phyloP scores from a whole-genome alignment of 768 basidiomycete species.

The Suillus alpinus region DNA sequence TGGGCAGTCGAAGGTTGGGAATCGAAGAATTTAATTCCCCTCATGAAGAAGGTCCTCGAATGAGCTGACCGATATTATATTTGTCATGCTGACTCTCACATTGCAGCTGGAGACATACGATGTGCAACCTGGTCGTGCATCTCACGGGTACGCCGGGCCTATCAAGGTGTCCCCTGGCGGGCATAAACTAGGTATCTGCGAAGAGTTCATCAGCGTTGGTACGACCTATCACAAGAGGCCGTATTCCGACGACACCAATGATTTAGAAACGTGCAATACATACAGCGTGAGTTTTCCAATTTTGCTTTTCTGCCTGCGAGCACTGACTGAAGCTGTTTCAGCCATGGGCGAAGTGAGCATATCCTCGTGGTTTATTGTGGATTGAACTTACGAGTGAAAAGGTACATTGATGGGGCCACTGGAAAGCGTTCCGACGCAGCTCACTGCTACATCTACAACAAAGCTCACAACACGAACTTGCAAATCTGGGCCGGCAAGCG shows the following conservation, averaged over 20 bases:
- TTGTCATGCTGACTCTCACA: background rate
- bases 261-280: slow-evolving; percentile 38
- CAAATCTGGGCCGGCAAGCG: slow-evolving; percentile 37
- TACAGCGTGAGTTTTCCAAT: slow-evolving; percentile 42
- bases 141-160: slow-evolving; percentile 22
- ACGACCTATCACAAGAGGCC: slow-evolving; percentile 45
- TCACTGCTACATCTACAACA: slow-evolving; percentile 50
- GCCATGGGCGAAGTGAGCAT: slow-evolving; percentile 55
- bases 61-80: background rate
- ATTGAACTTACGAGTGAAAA: slow-evolving; percentile 17
- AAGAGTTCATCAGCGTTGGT: slow-evolving; percentile 47
- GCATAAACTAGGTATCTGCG: slow-evolving; percentile 37
- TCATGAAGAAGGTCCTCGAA: slow-evolving; percentile 21
- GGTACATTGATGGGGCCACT: slow-evolving; percentile 50
- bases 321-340: slow-evolving; percentile 16
- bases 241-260: slow-evolving; percentile 45
- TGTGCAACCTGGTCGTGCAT: slow-evolving; percentile 11
- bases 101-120: slow-evolving; percentile 22
- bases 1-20: slow-evolving; percentile 29
- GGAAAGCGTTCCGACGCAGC: slow-evolving; percentile 58
- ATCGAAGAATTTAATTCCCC: slow-evolving; percentile 23
- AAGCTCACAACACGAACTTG: slow-evolving; percentile 41
- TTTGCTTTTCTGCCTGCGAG: background rate
- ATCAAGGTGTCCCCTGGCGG: slow-evolving; percentile 25
- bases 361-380: background rate